Evolutionary conservation across 2,329 filamentous ascomycete species (phyloP), one percentile per base, ranked within the genome.

Genomic region (Paecilomyces variotii): DNA sequence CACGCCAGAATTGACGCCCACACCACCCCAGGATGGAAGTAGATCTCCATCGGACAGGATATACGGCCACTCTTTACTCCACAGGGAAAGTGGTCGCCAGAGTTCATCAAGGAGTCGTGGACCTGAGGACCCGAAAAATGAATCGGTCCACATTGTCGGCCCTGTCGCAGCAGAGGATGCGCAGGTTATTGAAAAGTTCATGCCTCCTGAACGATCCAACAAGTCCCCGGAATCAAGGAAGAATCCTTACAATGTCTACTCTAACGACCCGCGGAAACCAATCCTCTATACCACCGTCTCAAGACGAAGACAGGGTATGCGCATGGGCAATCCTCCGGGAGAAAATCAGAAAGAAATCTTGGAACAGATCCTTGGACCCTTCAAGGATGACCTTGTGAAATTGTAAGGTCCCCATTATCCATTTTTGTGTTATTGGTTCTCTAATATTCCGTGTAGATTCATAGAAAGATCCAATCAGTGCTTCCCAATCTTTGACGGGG

Each of bases 401-500:
- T 72, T 82, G 67, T 84, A 78, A 60, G 80, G 70, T 56, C 58
- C 74, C 27, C 72, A 75, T 55, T 67, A 66, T 27, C 68, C 68
- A 51, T 57, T 35, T 39, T 53, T 35, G 28, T 49, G 54, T 52
- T 7, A 45, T 30, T 6, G 56, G 51, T 54, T 57, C 49, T 57
- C 49, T 54, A 26, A 62, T 12, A 50, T 58, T 3, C 52, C 25
- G 25, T 26, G 28, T 65, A 83, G 81, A 32, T 85, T 84, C 64
- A 80, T 85, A 58, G 73, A 78, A 32, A 78, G 81, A 57, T 79
- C 82, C 45, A 84, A 87, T 66, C 73, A 74, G n/a, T 84, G 82
- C n/a, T 83, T 87, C 60, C 85, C 84, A 0, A 72, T 87, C 1
- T 75, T 87, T 6, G 83, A 87, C 59, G 80, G 83, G 51, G 68